A percentile compares a stretch with the other conserved stretches of the same genome.
Evolutionary conservation across 805 yeast genomes (phyloP).

Genomic region (Saturnispora halmiae): DNA sequence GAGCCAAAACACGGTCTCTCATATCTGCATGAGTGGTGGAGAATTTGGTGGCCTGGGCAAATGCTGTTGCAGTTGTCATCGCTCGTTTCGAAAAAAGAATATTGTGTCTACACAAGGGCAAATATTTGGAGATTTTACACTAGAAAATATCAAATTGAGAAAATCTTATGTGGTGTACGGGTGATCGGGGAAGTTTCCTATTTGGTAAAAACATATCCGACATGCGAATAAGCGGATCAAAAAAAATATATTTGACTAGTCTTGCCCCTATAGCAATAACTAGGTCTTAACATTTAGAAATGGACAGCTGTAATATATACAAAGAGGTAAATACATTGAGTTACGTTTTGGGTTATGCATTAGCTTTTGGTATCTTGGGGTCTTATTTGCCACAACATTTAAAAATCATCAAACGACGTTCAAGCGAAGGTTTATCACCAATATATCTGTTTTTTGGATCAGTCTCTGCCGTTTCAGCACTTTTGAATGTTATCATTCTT

Average conservation of each 20-base stretch:
- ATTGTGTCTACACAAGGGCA: conserved; percentile 11
- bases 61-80: conserved; percentile 72
- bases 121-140: not conserved
- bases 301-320: conserved; percentile 32
- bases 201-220: not conserved
- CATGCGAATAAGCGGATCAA: not conserved
- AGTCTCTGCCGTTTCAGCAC: conserved; percentile 56
- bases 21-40: conserved; percentile 53
- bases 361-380: conserved; percentile 57
- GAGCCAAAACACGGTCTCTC: conserved; percentile 51
- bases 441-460: conserved; percentile 62
- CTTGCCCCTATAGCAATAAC: no score
- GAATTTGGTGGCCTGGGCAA: conserved; percentile 72
- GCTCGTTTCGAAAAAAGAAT: no score
- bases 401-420: conserved; percentile 44
- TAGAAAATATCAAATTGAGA: not conserved
- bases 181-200: not conserved
- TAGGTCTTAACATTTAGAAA: no score
- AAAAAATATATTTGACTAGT: no score
- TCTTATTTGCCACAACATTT: conserved; percentile 73
- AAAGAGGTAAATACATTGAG: conserved; percentile 42
- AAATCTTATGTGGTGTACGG: not conserved
- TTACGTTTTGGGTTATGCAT: conserved; percentile 35
- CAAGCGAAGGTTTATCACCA: conserved; percentile 76
- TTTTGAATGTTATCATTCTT: conserved; percentile 56